Conservation (phyloP, 805 yeast genomes). For the Clavispora vitiphila region DNA sequence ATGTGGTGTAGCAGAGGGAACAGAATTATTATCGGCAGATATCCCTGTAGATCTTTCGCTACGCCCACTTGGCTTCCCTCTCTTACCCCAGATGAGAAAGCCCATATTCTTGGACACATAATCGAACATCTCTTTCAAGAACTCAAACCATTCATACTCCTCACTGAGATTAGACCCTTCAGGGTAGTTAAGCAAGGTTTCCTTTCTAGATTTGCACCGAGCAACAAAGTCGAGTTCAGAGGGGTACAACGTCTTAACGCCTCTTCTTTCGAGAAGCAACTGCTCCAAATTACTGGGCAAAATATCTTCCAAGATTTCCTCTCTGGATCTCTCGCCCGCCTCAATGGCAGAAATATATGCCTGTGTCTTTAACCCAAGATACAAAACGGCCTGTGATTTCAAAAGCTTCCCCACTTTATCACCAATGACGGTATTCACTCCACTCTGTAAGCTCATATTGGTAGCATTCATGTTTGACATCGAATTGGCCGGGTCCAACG, state of each 20-base stretch:
- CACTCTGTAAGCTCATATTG: constrained; percentile 30
- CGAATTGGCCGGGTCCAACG: constrained; percentile 44
- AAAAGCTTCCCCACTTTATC: constrained; percentile 53
- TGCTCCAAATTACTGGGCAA: constrained; percentile 65
- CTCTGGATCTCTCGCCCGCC: constrained; percentile 53
- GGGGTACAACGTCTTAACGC: constrained; percentile 49
- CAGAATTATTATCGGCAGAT: neutral
- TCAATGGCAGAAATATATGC: constrained; percentile 87
- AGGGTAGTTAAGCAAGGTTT: constrained; percentile 45
- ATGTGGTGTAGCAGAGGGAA: constrained; percentile 9
- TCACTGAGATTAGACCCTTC: constrained; percentile 53
- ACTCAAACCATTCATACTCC: constrained; percentile 81
- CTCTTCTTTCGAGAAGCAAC: constrained; percentile 36
- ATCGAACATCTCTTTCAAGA: constrained; percentile 72
- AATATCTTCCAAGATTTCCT: constrained; percentile 66
- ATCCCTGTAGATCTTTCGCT: neutral
- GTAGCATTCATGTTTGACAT: constrained; percentile 30
- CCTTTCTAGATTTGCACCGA: constrained; percentile 68
- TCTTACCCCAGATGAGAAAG: constrained; percentile 64
- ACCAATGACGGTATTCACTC: constrained; percentile 29
- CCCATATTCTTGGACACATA: constrained; percentile 74
- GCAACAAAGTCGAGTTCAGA: constrained; percentile 75
- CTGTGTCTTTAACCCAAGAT: constrained; percentile 87
- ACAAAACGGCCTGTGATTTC: constrained; percentile 76
- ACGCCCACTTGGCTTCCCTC: constrained; percentile 20